These are phyloP conservation scores for Paspalum notatum DNA, from an alignment of 176 grass and related monocot species.

Conservation along the genomic window DNA sequence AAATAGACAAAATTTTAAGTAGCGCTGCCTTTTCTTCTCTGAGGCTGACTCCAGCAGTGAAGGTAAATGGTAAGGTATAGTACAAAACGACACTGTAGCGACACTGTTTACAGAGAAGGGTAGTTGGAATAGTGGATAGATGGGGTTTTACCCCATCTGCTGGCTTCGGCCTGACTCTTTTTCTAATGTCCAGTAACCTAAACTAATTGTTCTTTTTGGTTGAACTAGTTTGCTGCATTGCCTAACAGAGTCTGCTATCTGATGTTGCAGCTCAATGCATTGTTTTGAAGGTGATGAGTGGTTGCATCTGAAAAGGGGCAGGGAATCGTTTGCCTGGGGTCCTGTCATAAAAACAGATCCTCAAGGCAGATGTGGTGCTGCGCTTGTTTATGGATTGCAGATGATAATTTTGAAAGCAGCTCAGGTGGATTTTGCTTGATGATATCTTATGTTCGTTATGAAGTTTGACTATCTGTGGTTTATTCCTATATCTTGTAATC, in stretches of 20 bases:
- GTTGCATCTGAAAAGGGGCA: slow-evolving; percentile 93
- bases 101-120: too few relatives aligned
- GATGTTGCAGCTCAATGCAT: slow-evolving; percentile 89
- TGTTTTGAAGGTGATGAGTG: slow-evolving; percentile 98
- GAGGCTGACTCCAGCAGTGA: too few relatives aligned
- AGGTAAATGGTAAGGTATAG: too few relatives aligned
- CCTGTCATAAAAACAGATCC: slow-evolving; percentile 88
- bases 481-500: slow-evolving; percentile 4
- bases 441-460: slow-evolving; percentile 15
- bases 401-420: slow-evolving; percentile 88
- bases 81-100: too few relatives aligned
- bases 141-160: too few relatives aligned
- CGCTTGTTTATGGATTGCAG: slow-evolving; percentile 83
- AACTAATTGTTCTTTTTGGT: background rate
- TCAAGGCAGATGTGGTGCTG: slow-evolving; percentile 75
- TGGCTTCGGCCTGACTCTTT: too few relatives aligned
- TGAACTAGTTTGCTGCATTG: slow-evolving; percentile 38
- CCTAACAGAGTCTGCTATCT: slow-evolving; percentile 19
- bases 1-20: slow-evolving; percentile 2
- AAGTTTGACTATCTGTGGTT: slow-evolving; percentile 17
- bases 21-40: slow-evolving; percentile 4
- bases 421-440: slow-evolving; percentile 59
- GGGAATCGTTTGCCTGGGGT: slow-evolving; percentile 87
- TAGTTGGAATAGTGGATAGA: too few relatives aligned
- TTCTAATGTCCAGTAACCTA: slow-evolving; percentile 12